Percentiles rank a stretch among this genome's conserved stretches.
Evolutionary conservation across 345 rosid genomes (phyloP).

Genomic region (Hibiscus syriacus): DNA sequence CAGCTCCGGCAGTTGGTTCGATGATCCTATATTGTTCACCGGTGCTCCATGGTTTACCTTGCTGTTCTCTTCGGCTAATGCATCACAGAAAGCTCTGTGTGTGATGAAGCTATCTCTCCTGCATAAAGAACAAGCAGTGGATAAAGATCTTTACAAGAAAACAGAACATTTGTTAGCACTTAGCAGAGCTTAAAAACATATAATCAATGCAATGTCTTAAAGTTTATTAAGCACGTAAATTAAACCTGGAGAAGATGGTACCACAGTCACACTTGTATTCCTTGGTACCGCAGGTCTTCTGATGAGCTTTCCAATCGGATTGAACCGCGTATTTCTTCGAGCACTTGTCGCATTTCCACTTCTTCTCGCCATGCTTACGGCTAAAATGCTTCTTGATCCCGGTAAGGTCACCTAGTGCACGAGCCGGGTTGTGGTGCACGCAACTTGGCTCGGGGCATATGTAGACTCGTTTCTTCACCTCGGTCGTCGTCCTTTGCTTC

Average conservation of each 20-base stretch:
- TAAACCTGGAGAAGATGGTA: constrained; percentile 88
- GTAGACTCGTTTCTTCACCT: constrained; percentile 52
- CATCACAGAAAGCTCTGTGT: constrained; percentile 72
- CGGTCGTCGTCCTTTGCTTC: constrained; percentile 42
- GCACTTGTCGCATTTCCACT: constrained; percentile 97
- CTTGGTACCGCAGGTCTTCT: constrained; percentile 87
- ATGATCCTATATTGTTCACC: constrained; percentile 18
- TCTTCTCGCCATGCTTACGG: constrained; percentile 88
- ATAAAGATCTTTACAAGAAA: no score
- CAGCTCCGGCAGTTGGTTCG: constrained; percentile 40
- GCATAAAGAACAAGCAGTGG: constrained; percentile 14
- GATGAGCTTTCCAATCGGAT: constrained; percentile 95
- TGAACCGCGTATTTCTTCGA: constrained; percentile 91
- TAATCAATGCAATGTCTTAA: no score
- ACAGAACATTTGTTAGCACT: no score
- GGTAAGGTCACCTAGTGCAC: constrained; percentile 68
- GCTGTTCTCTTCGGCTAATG: constrained; percentile 66
- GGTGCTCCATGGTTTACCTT: constrained; percentile 51
- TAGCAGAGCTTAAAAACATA: no score
- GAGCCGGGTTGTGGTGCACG: constrained; percentile 63
- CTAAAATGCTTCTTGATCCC: constrained; percentile 73
- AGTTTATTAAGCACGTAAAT: no score
- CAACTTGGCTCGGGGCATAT: constrained; percentile 62
- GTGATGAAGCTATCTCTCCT: constrained; percentile 69
- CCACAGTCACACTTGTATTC: constrained; percentile 95